Base-by-base conservation (phyloP, 1,284 basidiomycete genomes). In the Ceratobasidium sp. region DNA sequence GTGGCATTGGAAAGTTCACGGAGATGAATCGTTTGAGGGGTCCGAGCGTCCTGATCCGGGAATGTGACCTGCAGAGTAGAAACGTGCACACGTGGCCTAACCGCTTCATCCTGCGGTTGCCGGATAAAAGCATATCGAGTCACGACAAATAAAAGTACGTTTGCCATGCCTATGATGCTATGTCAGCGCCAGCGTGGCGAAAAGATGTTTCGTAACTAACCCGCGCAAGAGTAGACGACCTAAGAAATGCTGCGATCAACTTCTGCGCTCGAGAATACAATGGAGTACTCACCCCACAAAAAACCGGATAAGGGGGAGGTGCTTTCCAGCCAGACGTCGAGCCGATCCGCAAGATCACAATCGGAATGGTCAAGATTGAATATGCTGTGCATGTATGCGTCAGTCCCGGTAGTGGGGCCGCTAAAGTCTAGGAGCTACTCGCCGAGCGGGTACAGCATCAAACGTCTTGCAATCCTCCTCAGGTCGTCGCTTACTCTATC, bases 71-170 rank as follows among this genome's bases (percentile, higher is more conserved):
- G 70, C 4, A 52, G 59, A 2, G 70, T 73, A 20, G 48, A 33
- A 2, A 73, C 57, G 38, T 73, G 70, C 20, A 73, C 41, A n/a
- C 70, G 55, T 5, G 70, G 41, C 18, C 55, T 57, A 38, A 73
- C 30, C 5, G 57, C n/a, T n/a, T 38, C 70, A 3, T n/a, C n/a
- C n/a, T n/a, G n/a, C n/a, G 62, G 59, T 38, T 60, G 55, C 35
- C 64, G 57, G 20, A 73, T 64, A 50, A 73, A 73, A 7, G 70
- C 62, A 62, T 64, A 59, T 52, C 70, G 70, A 44, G 70, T 73
- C 16, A 41, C 57, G 30, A 64, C 64, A 44, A 73, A 73, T 50
- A 64, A 46, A 62, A 73, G n/a, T 27, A 73, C 70, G 18, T 73
- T 73, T 48, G 70, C 62, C 46, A 73, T 27, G 52, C 50, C 50